Conservation (phyloP, 495 filamentous ascomycete genomes). For the Neurospora hispaniola region DNA sequence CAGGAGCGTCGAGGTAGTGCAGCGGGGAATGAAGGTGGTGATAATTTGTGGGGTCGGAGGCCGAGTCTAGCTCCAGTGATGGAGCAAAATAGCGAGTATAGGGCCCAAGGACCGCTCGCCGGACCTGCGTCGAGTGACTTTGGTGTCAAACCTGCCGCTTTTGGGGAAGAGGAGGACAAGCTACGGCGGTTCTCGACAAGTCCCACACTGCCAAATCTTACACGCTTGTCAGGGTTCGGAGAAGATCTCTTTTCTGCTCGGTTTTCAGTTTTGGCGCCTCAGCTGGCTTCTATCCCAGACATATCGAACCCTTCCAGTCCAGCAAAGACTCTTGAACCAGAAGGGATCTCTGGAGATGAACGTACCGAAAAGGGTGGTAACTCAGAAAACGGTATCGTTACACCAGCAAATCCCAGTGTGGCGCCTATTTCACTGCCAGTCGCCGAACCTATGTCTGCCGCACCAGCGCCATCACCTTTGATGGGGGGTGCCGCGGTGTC, state of each 20-base stretch:
- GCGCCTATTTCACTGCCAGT: background rate
- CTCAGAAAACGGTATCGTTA: background rate
- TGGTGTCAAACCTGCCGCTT: slow-evolving; percentile 2
- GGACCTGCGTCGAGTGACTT: slow-evolving; percentile 11
- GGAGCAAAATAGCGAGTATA: slow-evolving; percentile 50
- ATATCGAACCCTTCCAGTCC: background rate
- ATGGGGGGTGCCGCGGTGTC: background rate
- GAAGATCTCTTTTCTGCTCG: slow-evolving; percentile 30
- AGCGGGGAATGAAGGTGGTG: background rate
- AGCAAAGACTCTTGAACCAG: background rate
- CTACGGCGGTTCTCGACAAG: slow-evolving; percentile 30
- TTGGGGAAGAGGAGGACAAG: slow-evolving; percentile 27
- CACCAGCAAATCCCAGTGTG: background rate
- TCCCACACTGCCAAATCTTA: slow-evolving; percentile 52
- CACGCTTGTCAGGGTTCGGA: slow-evolving; percentile 56
- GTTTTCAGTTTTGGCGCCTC: slow-evolving; percentile 3
- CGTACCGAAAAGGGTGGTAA: background rate
- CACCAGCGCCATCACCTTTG: background rate
- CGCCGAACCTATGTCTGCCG: background rate
- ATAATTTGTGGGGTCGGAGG: slow-evolving; percentile 16
- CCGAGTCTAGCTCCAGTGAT: slow-evolving; percentile 42
- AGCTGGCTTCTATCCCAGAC: slow-evolving; percentile 3
- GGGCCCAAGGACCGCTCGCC: slow-evolving; percentile 31
- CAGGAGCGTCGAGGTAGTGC: background rate
- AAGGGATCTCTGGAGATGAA: background rate